Conservation (phyloP, 306 rosid species). For the Cucurbita pepo region DNA sequence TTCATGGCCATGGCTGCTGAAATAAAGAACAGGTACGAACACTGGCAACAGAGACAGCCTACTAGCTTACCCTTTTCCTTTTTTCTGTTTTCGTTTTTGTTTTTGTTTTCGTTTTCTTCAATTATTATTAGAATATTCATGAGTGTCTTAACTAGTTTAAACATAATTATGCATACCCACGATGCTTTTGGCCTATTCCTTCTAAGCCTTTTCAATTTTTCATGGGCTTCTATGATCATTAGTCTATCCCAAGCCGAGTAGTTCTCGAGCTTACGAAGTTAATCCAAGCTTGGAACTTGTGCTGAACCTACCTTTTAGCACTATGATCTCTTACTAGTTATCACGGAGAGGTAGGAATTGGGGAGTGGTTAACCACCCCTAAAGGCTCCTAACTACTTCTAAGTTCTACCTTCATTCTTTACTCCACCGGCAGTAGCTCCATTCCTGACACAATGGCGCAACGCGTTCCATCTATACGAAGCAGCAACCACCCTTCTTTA, state of each 20-base stretch:
- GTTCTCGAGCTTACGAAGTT: not conserved
- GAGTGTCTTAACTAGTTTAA: not conserved
- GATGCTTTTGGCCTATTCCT: not conserved
- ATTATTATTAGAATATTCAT: not conserved
- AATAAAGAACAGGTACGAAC: slow-evolving; percentile 29
- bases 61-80: not conserved
- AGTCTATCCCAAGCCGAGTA: not conserved
- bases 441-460: not conserved
- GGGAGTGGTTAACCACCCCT: not conserved
- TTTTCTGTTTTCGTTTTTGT: too few species aligned
- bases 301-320: not conserved
- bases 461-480: not conserved
- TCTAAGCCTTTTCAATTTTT: not conserved
- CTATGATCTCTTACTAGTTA: not conserved
- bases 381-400: not conserved
- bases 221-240: not conserved
- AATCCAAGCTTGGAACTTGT: not conserved
- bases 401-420: not conserved
- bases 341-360: not conserved
- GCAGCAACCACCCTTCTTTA: not conserved
- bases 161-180: not conserved
- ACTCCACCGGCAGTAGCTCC: not conserved
- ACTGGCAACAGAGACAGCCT: not conserved
- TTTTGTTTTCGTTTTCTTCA: not conserved
- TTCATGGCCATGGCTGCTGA: slow-evolving; percentile 54